Evolutionary conservation across 495 filamentous ascomycete genomes (phyloP).

Genomic region (Podospora comata): DNA sequence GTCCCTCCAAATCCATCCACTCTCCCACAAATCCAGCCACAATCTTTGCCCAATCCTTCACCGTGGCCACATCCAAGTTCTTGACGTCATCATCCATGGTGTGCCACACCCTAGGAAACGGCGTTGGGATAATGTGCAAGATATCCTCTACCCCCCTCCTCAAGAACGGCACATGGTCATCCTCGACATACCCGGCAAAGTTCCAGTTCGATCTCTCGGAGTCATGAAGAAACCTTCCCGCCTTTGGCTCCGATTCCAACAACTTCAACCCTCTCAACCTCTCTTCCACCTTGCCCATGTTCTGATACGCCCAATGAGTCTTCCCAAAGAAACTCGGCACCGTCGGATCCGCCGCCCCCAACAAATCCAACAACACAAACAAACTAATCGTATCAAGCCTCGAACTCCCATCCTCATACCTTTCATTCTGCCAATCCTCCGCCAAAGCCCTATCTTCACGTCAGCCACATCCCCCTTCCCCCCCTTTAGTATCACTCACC

Average conservation of each 20-base stretch:
- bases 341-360: conserved; percentile 66
- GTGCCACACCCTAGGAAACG: conserved; percentile 89
- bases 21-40: conserved; percentile 82
- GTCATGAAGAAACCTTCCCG: conserved; percentile 47
- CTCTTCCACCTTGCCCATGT: conserved; percentile 63
- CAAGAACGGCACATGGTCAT: conserved; percentile 92
- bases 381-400: conserved; percentile 70
- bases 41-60: conserved; percentile 84
- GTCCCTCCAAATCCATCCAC: conserved; percentile 88
- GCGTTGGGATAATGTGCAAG: conserved; percentile 78
- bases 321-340: conserved; percentile 79
- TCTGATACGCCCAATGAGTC: conserved; percentile 90
- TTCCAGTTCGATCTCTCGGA: conserved; percentile 48
- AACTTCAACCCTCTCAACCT: conserved; percentile 57
- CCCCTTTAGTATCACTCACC: conserved; percentile 40
- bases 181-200: conserved; percentile 57
- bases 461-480: not conserved
- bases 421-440: conserved; percentile 25
- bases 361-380: conserved; percentile 89
- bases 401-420: conserved; percentile 16
- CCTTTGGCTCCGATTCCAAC: conserved; percentile 35
- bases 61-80: conserved; percentile 78
- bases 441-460: conserved; percentile 28
- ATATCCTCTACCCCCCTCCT: conserved; percentile 72
- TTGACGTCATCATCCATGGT: conserved; percentile 76